phyloP scores from a whole-genome alignment of 495 filamentous ascomycete genomes.

The Aspergillus funiculosus region DNA sequence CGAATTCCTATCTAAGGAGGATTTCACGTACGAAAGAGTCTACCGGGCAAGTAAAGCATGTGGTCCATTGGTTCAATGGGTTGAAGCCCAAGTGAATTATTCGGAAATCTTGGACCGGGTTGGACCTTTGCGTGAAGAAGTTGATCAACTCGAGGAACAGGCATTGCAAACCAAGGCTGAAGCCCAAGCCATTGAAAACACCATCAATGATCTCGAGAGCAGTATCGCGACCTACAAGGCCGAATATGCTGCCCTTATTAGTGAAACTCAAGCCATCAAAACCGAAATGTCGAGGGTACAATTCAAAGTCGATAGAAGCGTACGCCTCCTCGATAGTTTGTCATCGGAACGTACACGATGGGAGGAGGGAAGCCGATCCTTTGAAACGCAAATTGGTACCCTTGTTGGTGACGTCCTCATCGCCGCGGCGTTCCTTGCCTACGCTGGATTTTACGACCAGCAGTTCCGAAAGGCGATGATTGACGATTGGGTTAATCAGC shows the following conservation, averaged over 20 bases:
- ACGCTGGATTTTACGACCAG: slow-evolving; percentile 95
- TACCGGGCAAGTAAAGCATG: slow-evolving; percentile 95
- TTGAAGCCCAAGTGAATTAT: slow-evolving; percentile 93
- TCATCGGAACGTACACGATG: slow-evolving; percentile 88
- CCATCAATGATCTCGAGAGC: slow-evolving; percentile 71
- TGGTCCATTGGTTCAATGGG: slow-evolving; percentile 95
- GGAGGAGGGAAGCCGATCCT: slow-evolving; percentile 96
- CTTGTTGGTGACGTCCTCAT: slow-evolving; percentile 93
- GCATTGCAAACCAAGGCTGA: slow-evolving; percentile 90
- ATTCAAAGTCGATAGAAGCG: slow-evolving; percentile 95
- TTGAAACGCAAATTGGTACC: slow-evolving; percentile 94
- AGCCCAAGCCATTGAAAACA: slow-evolving; percentile 85
- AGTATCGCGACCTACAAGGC: slow-evolving; percentile 96
- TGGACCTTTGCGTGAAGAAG: slow-evolving; percentile 88
- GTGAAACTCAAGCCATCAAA: slow-evolving; percentile 96
- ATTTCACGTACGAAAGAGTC: slow-evolving; percentile 94
- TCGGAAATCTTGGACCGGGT: slow-evolving; percentile 94
- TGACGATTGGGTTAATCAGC: slow-evolving; percentile 93
- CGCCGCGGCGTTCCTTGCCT: slow-evolving; percentile 94
- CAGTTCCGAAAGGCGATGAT: slow-evolving; percentile 96
- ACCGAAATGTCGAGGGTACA: slow-evolving; percentile 92
- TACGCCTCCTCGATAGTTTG: slow-evolving; percentile 86
- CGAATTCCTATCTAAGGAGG: slow-evolving; percentile 82
- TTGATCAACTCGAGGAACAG: slow-evolving; percentile 75
- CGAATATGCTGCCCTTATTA: slow-evolving; percentile 94